Conservation (phyloP, 1,284 basidiomycete species). For the Kalmanozyma brasiliensis region DNA sequence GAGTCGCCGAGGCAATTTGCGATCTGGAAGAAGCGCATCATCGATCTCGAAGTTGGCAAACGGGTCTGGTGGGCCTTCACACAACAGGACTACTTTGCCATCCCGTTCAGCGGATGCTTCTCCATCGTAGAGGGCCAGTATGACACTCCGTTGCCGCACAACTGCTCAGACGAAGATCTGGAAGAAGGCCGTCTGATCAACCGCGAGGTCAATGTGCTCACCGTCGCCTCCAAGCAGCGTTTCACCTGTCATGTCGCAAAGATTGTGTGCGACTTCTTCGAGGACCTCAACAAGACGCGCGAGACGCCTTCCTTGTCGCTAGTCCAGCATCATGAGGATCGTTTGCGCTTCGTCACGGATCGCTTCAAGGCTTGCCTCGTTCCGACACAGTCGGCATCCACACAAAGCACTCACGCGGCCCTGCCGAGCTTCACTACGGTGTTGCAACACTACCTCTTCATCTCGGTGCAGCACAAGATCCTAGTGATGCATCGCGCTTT, state of each 20-base stretch:
- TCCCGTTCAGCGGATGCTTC: slow-evolving; percentile 48
- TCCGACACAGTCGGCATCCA: slow-evolving; percentile 15
- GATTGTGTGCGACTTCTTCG: slow-evolving; percentile 51
- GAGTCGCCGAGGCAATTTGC: slow-evolving; percentile 40
- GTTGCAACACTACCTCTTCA: slow-evolving; percentile 49
- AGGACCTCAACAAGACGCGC: slow-evolving; percentile 43
- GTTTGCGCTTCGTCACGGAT: slow-evolving; percentile 45
- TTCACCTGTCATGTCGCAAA: slow-evolving; percentile 50
- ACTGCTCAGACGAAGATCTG: slow-evolving; percentile 46
- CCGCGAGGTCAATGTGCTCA: slow-evolving; percentile 44
- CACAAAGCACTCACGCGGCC: slow-evolving; percentile 1
- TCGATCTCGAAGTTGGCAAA: slow-evolving; percentile 53
- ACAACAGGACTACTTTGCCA: slow-evolving; percentile 54
- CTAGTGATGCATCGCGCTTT: slow-evolving; percentile 53
- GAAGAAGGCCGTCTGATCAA: slow-evolving; percentile 42
- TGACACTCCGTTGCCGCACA: slow-evolving; percentile 52
- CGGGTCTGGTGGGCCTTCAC: slow-evolving; percentile 55
- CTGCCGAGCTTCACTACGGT: slow-evolving; percentile 46
- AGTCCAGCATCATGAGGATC: slow-evolving; percentile 39
- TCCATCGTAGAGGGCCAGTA: slow-evolving; percentile 50
- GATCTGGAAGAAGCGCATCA: slow-evolving; percentile 44
- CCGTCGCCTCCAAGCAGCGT: slow-evolving; percentile 47
- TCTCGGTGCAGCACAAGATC: slow-evolving; percentile 53
- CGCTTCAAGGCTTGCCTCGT: slow-evolving; percentile 42
- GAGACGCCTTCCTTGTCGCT: slow-evolving; percentile 30